These are phyloP conservation scores for Botrytis fabae DNA, from an alignment of 2,329 filamentous ascomycete species.

Conservation along the genomic window DNA sequence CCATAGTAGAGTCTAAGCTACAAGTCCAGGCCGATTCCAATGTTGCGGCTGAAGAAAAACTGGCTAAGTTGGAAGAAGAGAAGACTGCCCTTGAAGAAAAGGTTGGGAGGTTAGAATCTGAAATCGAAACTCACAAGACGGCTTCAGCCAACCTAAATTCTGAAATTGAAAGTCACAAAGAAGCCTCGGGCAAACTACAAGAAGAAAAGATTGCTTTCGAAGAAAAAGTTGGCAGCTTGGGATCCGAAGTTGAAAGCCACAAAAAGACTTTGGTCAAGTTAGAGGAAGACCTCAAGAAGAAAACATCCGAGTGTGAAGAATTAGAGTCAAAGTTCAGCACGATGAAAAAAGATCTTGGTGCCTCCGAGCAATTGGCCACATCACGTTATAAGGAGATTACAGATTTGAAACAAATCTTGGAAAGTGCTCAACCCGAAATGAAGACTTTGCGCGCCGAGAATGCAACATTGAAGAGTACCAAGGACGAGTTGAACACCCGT, in stretches of 20 bases:
- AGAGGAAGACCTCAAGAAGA: slow-evolving; percentile 37
- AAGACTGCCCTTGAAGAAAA: slow-evolving; percentile 64
- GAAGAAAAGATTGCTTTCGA: slow-evolving; percentile 67
- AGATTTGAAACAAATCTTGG: slow-evolving; percentile 74
- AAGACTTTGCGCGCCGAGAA: slow-evolving; percentile 76
- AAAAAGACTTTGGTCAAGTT: slow-evolving; percentile 37
- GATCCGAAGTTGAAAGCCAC: slow-evolving; percentile 63
- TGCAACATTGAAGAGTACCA: slow-evolving; percentile 68
- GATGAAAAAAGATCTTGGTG: slow-evolving; percentile 79
- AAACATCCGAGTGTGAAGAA: slow-evolving; percentile 61
- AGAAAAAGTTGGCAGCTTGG: slow-evolving; percentile 63
- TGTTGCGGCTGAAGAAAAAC: slow-evolving; percentile 54
- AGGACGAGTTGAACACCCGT: slow-evolving; percentile 68
- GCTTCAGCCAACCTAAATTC: slow-evolving; percentile 60
- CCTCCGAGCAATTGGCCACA: slow-evolving; percentile 82
- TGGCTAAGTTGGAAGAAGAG: slow-evolving; percentile 60
- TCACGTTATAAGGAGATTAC: slow-evolving; percentile 85
- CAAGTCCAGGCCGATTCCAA: slow-evolving; percentile 41
- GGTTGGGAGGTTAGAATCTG: slow-evolving; percentile 68
- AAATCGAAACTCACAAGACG: slow-evolving; percentile 51
- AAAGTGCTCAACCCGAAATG: slow-evolving; percentile 85
- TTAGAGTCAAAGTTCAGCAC: slow-evolving; percentile 68
- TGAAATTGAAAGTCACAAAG: slow-evolving; percentile 53
- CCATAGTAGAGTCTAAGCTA: background rate
- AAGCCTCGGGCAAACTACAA: slow-evolving; percentile 52